Base-by-base conservation (phyloP, 805 yeast genomes). In the Lipomyces yamanashiensis region DNA sequence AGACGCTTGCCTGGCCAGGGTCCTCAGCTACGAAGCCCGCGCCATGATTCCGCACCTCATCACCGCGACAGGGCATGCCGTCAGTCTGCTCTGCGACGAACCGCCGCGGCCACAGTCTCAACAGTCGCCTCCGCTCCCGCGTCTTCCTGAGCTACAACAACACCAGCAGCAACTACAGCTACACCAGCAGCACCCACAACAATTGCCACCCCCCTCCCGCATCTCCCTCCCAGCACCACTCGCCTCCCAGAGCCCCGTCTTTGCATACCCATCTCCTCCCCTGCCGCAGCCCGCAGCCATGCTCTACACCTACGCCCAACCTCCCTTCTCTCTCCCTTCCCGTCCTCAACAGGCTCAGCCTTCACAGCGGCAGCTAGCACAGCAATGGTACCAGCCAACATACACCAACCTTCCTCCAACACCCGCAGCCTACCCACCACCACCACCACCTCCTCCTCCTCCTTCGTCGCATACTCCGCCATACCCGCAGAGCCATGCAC, bases 51-150 rank as follows among this genome's bases (percentile, higher is more conserved):
- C 63, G 50, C 67, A 63, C 54, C 47, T 64, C 36, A 61, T 64
- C 54, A 58, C 67, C 15, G 57, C 67, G 47, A 48, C 67, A 17
- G 67, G 67, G 28, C 59, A 47, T 9, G 34, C 66, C 39, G 67
- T 64, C 52, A 57, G 63, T 28, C 57, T 64, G 21, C 63, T 64
- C 49, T 60, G 64, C 67, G 67, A 64, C 54, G 65, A 64, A 21
- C 59, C 59, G 13, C 47, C 39, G 40, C 21, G 28, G 28, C 28
- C 49, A 23, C 19, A 33, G 9, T 7, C 49, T 10, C 47, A 17
- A 36, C 34, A 13, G n/a, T 28, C 34, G 34, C 36, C 57, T 21
- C 8, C 55, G 15, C 21, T 50, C 9, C 43, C 40, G 9, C 21
- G 41, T 36, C 28, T 37, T 34, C 15, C 43, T 37, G 43, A 15